Evolutionary conservation across 176 grass and related monocot species (phyloP).

Genomic region (Triticum timopheevii): DNA sequence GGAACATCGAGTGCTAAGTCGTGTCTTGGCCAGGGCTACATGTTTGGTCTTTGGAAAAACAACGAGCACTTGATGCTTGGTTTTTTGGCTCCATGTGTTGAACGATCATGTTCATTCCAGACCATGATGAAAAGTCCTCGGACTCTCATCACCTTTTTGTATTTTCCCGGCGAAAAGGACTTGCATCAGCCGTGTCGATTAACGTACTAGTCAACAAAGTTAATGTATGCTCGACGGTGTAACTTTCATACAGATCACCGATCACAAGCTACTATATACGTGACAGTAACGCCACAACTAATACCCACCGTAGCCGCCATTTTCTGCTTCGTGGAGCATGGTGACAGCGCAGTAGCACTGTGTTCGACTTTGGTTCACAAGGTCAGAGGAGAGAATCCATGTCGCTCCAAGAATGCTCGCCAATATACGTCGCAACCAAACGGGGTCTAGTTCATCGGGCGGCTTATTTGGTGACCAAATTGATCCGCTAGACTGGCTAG

Average conservation of each 20-base stretch:
- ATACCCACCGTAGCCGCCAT: not conserved
- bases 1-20: not conserved
- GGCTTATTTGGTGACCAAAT: not conserved
- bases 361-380: not conserved
- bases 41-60: not conserved
- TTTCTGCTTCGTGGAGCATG: not conserved
- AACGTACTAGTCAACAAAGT: not conserved
- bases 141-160: not conserved
- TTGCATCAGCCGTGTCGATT: not conserved
- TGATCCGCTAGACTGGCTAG: not conserved
- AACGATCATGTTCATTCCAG: not conserved
- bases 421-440: not conserved
- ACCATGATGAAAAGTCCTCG: conserved; percentile 10
- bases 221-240: not conserved
- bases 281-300: conserved; percentile 15
- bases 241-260: not conserved
- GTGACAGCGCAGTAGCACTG: not conserved
- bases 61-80: not conserved
- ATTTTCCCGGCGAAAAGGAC: not conserved
- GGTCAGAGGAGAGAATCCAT: not conserved
- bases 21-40: not conserved
- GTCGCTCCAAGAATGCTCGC: not conserved
- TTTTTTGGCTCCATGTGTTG: not conserved
- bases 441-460: not conserved
- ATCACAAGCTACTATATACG: conserved; percentile 11